Conservation (phyloP, 129 eudicot species). For the Cynara cardunculus region DNA sequence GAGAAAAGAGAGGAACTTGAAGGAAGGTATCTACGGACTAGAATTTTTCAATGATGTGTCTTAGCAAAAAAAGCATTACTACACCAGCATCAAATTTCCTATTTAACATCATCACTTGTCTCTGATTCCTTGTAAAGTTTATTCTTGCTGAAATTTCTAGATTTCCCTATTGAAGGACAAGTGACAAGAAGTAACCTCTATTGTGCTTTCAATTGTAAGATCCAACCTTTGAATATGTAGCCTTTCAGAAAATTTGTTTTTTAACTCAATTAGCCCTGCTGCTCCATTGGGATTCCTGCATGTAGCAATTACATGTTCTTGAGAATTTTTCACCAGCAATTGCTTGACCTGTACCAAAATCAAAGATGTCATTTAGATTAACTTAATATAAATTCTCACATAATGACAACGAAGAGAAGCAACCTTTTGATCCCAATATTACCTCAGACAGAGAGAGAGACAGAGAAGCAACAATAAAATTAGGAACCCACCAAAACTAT, state of each 20-base stretch:
- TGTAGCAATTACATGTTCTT: conserved; percentile 77
- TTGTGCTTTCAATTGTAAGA: conserved; percentile 78
- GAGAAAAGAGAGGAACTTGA: too few relatives aligned
- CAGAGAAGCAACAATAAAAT: background rate
- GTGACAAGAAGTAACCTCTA: conserved; percentile 55
- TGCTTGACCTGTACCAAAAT: conserved; percentile 62
- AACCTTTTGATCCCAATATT: background rate
- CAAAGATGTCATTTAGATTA: background rate
- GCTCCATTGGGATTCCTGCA: conserved; percentile 79
- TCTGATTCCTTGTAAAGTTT: background rate
- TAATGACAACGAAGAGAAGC: background rate
- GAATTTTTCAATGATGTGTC: background rate
- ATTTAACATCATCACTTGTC: too few relatives aligned
- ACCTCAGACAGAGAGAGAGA: background rate
- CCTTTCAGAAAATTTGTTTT: conserved; percentile 57
- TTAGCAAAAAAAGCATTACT: background rate
- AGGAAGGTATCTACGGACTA: background rate
- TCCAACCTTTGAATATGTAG: conserved; percentile 71
- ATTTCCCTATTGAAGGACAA: conserved; percentile 1
- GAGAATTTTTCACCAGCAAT: conserved; percentile 56
- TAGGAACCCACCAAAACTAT: background rate
- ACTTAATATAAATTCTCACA: background rate
- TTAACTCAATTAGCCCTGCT: conserved; percentile 63
- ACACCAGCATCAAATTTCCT: background rate
- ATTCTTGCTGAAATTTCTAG: background rate